Evolutionary conservation across 2,329 filamentous ascomycete genomes (phyloP).

Genomic region (Penicillium sp.): DNA sequence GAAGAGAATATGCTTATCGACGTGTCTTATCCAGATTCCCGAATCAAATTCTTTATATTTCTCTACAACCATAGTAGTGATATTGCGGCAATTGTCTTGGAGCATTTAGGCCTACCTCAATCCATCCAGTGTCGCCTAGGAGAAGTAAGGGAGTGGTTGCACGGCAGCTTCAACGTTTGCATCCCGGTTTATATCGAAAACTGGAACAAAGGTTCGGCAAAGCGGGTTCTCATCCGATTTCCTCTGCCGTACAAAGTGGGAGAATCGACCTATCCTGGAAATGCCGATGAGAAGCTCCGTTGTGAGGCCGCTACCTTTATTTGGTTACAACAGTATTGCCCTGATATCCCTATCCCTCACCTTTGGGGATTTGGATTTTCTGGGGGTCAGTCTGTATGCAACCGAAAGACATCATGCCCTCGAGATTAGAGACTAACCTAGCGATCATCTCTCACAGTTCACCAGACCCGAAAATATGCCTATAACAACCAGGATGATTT

Average conservation of each 20-base stretch:
- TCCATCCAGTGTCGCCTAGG: constrained; percentile 24
- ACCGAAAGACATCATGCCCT: background rate
- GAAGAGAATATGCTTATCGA: constrained; percentile 15
- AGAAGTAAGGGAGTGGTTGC: constrained; percentile 14
- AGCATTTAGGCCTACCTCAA: constrained; percentile 9
- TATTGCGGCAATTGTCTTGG: constrained; percentile 8
- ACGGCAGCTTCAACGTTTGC: constrained; percentile 25
- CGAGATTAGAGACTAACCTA: constrained; percentile 4
- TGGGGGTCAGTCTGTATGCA: constrained; percentile 24
- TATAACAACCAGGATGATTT: constrained; percentile 17
- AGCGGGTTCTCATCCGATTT: constrained; percentile 23
- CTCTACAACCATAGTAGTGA: constrained; percentile 8
- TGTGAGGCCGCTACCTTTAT: constrained; percentile 43
- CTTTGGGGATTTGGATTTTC: constrained; percentile 35
- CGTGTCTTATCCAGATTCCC: constrained; percentile 7
- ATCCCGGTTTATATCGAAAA: constrained; percentile 20
- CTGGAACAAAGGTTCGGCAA: constrained; percentile 12
- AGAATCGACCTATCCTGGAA: constrained; percentile 38
- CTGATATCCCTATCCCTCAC: constrained; percentile 26
- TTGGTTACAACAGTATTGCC: constrained; percentile 39
- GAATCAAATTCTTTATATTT: constrained; percentile 11
- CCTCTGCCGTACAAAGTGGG: constrained; percentile 33
- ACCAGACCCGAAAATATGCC: constrained; percentile 13
- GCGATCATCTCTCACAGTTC: constrained; percentile 9
- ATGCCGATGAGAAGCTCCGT: constrained; percentile 42